These are phyloP conservation scores for Solanum virginianum DNA, from an alignment of 257 asterid genomes.

Conservation along the genomic window DNA sequence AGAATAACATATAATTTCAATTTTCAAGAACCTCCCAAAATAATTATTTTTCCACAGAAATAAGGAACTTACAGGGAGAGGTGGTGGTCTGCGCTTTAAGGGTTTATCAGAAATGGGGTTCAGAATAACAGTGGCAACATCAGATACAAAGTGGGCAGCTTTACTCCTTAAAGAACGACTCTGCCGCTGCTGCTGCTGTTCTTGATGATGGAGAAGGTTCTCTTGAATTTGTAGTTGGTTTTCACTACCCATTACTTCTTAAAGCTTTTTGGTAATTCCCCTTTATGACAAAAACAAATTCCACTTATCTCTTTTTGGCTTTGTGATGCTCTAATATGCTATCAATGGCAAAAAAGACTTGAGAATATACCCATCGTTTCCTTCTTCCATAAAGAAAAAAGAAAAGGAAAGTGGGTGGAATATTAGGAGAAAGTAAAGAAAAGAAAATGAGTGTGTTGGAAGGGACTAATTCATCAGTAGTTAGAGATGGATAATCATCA, in stretches of 20 bases:
- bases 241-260: neutral
- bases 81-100: slow-evolving; percentile 12
- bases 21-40: neutral
- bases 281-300: neutral
- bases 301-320: neutral
- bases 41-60: neutral
- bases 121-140: slow-evolving; percentile 73
- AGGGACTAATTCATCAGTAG: neutral
- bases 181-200: slow-evolving; percentile 7
- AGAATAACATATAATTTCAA: neutral
- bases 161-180: slow-evolving; percentile 63
- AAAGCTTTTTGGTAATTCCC: neutral
- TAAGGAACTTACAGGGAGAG: slow-evolving; percentile 27
- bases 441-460: neutral
- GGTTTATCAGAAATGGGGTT: slow-evolving; percentile 87
- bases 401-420: neutral
- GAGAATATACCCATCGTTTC: neutral
- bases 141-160: slow-evolving; percentile 92
- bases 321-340: neutral
- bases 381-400: neutral
- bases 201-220: neutral
- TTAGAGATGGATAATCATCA: neutral
- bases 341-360: neutral
- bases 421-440: neutral
- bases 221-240: neutral